phyloP scores from a whole-genome alignment of 192 early-diverging fungal genomes.

The Pilaira anomala region DNA sequence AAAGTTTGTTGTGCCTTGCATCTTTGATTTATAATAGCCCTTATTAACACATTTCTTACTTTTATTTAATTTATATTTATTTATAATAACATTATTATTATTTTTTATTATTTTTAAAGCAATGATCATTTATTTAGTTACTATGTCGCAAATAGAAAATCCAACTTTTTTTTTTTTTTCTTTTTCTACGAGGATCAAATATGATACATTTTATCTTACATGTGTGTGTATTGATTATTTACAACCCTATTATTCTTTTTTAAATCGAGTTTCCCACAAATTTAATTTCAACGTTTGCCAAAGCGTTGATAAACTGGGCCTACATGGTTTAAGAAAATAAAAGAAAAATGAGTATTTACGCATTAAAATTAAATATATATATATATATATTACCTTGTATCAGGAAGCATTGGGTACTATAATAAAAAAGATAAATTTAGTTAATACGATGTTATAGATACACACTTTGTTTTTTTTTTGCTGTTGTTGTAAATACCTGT shows the following conservation, averaged over 20 bases:
- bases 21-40: no score
- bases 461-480: conserved; percentile 21
- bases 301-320: conserved; percentile 3
- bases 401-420: conserved; percentile 77
- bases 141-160: no score
- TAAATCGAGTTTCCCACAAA: neutral
- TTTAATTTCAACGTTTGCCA: conserved; percentile 17
- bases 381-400: conserved; percentile 40
- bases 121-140: no score
- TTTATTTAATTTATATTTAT: no score
- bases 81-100: no score
- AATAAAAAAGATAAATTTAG: neutral
- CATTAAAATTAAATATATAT: neutral
- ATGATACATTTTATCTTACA: neutral
- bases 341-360: neutral
- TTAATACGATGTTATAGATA: neutral
- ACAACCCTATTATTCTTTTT: neutral
- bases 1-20: no score
- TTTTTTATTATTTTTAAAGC: no score
- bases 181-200: no score
- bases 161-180: neutral
- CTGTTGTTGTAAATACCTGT: no score
- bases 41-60: no score
- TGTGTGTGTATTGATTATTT: no score
- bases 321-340: no score